phyloP scores from a whole-genome alignment of 305 asterid genomes.

The Coffea humblotiana region DNA sequence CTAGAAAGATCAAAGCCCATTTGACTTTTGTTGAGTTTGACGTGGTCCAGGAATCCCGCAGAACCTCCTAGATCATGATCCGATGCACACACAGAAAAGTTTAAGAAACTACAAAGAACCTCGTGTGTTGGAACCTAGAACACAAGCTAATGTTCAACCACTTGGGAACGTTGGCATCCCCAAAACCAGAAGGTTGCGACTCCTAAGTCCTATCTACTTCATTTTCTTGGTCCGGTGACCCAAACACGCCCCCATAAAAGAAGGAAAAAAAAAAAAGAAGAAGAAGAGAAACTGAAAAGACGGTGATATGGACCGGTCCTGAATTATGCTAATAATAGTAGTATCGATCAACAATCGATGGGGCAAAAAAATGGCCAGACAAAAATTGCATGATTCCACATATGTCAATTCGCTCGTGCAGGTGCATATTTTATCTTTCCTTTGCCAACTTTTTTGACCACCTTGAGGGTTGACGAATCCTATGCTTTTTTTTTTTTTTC shows the following conservation, averaged over 20 bases:
- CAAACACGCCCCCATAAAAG: too few relatives aligned
- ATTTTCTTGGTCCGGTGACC: not conserved
- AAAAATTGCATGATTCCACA: not conserved
- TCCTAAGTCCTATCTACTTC: not conserved
- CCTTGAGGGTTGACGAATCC: slow-evolving; percentile 28
- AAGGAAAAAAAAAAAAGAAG: too few relatives aligned
- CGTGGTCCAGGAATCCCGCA: not conserved
- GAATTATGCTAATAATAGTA: not conserved
- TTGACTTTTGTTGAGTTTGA: not conserved
- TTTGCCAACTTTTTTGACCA: slow-evolving; percentile 28
- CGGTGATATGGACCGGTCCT: not conserved
- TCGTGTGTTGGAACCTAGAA: too few relatives aligned
- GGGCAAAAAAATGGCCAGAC: not conserved
- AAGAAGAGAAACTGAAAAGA: not conserved
- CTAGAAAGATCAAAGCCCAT: not conserved
- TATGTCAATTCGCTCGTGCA: not conserved
- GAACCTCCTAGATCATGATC: too few relatives aligned
- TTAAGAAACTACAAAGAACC: too few relatives aligned
- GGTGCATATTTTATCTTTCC: not conserved
- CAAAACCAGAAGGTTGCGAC: not conserved
- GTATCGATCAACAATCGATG: not conserved
- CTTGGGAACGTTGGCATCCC: not conserved
- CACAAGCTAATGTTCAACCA: too few relatives aligned
- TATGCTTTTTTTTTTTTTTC: slow-evolving; percentile 6
- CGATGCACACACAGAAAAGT: too few relatives aligned